A percentile compares a stretch with the other conserved stretches of the same genome.
phyloP scores from a whole-genome alignment of 805 yeast species.

The Metschnikowia sp. region DNA sequence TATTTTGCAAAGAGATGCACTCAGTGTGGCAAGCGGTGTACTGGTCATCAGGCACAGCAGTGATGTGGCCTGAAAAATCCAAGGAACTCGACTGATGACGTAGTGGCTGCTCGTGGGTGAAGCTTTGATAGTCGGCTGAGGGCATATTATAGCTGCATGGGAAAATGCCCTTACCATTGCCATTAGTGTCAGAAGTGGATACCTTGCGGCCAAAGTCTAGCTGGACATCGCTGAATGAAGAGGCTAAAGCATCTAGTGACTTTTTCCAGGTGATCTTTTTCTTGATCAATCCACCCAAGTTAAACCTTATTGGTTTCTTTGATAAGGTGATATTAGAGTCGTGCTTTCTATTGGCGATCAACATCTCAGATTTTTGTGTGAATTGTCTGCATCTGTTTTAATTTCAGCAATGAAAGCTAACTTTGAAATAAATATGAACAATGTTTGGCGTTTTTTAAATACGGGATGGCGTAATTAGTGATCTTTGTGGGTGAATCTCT shows the following conservation, averaged over 20 bases:
- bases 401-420: no score
- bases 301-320: constrained; percentile 14
- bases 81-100: constrained; percentile 5
- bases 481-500: no score
- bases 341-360: constrained; percentile 16
- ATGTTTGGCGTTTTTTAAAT: no score
- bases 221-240: constrained; percentile 6
- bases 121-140: neutral
- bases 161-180: neutral
- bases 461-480: no score
- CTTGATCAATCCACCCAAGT: constrained; percentile 18
- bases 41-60: constrained; percentile 1
- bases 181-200: neutral
- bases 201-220: constrained; percentile 1
- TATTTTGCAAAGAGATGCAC: constrained; percentile 35
- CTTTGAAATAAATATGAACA: no score
- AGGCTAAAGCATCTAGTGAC: constrained; percentile 12
- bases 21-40: constrained; percentile 34
- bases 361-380: constrained; percentile 3
- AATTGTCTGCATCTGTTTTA: no score
- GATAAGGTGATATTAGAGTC: constrained; percentile 8
- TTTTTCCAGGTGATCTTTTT: constrained; percentile 18
- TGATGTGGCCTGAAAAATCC: neutral
- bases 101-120: neutral
- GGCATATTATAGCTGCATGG: neutral